Conservation (phyloP, 495 filamentous ascomycete species). For the Beverwykella pulmonaria region DNA sequence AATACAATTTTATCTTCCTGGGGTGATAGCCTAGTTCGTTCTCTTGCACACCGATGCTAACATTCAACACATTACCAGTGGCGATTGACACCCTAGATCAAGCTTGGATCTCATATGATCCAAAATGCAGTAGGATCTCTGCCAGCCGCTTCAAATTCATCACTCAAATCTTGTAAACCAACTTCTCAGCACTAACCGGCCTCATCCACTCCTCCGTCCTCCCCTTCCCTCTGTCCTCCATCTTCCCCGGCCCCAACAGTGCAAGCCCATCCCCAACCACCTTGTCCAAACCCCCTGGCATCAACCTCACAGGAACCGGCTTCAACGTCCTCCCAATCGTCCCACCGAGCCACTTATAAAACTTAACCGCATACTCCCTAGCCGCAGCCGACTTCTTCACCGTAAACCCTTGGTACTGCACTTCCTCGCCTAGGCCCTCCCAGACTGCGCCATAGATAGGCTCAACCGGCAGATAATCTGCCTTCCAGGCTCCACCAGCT, state of each 20-base stretch:
- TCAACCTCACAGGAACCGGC: slow-evolving; percentile 45
- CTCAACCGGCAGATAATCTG: slow-evolving; percentile 36
- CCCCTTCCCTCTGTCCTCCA: slow-evolving; percentile 26
- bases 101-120: no score
- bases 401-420: slow-evolving; percentile 40
- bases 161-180: slow-evolving; percentile 29
- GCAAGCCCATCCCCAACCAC: slow-evolving; percentile 47
- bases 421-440: slow-evolving; percentile 49
- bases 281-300: slow-evolving; percentile 48
- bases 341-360: slow-evolving; percentile 43
- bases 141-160: no score
- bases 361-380: slow-evolving; percentile 44
- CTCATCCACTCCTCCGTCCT: slow-evolving; percentile 48
- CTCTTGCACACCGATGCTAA: no score
- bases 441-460: slow-evolving; percentile 50
- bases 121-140: no score
- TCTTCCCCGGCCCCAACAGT: slow-evolving; percentile 43
- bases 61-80: no score
- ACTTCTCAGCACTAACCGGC: slow-evolving; percentile 40
- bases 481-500: slow-evolving; percentile 41
- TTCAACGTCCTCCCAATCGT: slow-evolving; percentile 27
- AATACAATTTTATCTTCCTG: no score
- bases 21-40: no score
- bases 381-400: slow-evolving; percentile 31
- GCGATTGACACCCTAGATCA: no score